Conservation (phyloP, 192 early-diverging fungal genomes). For the Coemansia reversa region DNA sequence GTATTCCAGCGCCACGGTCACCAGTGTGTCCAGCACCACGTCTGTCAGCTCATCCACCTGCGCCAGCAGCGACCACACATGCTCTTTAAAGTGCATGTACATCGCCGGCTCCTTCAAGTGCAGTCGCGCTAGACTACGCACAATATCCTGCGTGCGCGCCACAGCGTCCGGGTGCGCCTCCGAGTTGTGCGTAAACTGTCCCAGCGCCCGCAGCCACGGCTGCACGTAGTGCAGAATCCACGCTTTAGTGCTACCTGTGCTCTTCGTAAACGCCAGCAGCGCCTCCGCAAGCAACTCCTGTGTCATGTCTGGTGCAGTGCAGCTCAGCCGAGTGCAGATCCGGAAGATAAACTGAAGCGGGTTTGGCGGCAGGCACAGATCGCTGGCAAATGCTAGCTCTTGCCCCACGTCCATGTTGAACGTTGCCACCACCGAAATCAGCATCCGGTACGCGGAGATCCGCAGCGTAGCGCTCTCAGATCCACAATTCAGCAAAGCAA, state of each 20-base stretch:
- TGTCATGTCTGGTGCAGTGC: conserved; percentile 74
- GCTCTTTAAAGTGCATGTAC: conserved; percentile 80
- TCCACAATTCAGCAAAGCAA: conserved; percentile 87
- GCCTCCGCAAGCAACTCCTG: conserved; percentile 87
- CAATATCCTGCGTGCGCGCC: conserved; percentile 66
- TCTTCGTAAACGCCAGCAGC: conserved; percentile 77
- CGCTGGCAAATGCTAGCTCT: conserved; percentile 74
- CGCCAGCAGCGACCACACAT: conserved; percentile 80
- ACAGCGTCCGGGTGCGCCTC: conserved; percentile 37
- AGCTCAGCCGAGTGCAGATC: conserved; percentile 80
- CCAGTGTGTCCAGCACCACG: conserved; percentile 75
- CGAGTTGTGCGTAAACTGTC: conserved; percentile 57
- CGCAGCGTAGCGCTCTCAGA: conserved; percentile 79
- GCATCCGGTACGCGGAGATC: conserved; percentile 84
- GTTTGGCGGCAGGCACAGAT: conserved; percentile 87
- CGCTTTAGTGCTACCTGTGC: conserved; percentile 69
- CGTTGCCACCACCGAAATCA: conserved; percentile 76
- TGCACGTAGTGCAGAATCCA: conserved; percentile 85
- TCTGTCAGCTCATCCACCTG: conserved; percentile 80
- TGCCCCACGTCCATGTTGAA: conserved; percentile 85
- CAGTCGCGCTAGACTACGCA: conserved; percentile 75
- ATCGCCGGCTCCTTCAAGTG: conserved; percentile 83
- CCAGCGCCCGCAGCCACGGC: conserved; percentile 85
- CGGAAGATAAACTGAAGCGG: conserved; percentile 78
- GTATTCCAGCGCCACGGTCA: conserved; percentile 75